Conservation (phyloP, 805 yeast genomes). For the Teunomyces stri region DNA sequence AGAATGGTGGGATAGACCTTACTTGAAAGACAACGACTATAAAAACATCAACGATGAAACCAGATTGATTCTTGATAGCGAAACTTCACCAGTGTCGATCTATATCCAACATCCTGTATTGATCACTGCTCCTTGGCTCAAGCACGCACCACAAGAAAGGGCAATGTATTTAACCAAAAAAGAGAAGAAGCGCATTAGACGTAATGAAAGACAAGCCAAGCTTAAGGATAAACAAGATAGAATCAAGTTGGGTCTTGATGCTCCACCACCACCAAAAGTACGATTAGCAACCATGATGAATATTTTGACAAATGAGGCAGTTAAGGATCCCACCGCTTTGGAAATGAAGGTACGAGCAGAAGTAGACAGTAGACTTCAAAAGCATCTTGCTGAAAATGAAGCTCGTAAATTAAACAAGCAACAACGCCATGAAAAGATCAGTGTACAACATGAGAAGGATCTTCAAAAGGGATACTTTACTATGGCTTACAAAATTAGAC, state of each 20-base stretch:
- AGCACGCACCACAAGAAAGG: constrained; percentile 35
- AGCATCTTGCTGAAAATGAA: constrained; percentile 62
- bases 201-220: constrained; percentile 60
- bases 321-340: constrained; percentile 83
- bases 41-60: constrained; percentile 26
- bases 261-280: constrained; percentile 88
- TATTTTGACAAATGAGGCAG: constrained; percentile 80
- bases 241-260: constrained; percentile 74
- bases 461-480: constrained; percentile 50
- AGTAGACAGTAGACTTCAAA: constrained; percentile 55
- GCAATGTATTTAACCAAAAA: constrained; percentile 67
- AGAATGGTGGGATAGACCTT: constrained; percentile 90
- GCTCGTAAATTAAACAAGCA: constrained; percentile 62
- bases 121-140: constrained; percentile 56
- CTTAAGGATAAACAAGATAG: constrained; percentile 74
- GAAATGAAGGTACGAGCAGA: constrained; percentile 71
- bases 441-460: constrained; percentile 42
- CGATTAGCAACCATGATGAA: constrained; percentile 81
- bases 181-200: constrained; percentile 72
- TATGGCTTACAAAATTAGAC: constrained; percentile 57
- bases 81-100: constrained; percentile 53
- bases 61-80: constrained; percentile 33
- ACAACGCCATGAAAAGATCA: constrained; percentile 49
- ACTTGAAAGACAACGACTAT: constrained; percentile 41
- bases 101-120: constrained; percentile 84